These are phyloP conservation scores for Salisapilia sapeloensis DNA, from an alignment of 352 stramenopile species.

Conservation along the genomic window DNA sequence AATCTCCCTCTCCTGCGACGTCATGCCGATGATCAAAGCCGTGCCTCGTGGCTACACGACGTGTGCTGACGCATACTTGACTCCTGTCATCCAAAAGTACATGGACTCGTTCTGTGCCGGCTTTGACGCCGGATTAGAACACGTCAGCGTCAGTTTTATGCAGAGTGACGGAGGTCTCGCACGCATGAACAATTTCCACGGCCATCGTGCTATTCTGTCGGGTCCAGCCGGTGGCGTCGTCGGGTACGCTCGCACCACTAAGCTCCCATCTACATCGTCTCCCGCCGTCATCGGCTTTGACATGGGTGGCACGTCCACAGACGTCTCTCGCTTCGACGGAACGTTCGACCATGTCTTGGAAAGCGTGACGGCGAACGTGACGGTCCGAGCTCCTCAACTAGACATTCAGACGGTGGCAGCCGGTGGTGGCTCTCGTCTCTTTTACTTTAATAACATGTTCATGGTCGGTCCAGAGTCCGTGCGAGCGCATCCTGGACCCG, in stretches of 20 bases:
- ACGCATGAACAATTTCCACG: conserved; percentile 87
- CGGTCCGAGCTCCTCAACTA: conserved; percentile 94
- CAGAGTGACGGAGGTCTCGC: conserved; percentile 97
- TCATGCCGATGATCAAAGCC: conserved; percentile 98
- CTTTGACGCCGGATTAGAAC: conserved; percentile 86
- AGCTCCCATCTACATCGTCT: conserved; percentile 14
- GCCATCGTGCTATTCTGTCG: conserved; percentile 87
- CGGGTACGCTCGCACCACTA: conserved; percentile 93
- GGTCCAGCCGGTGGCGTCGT: conserved; percentile 90
- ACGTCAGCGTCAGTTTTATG: conserved; percentile 96
- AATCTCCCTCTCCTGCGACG: conserved; percentile 76
- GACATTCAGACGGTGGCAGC: conserved; percentile 99
- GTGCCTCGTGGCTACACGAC: conserved; percentile 94
- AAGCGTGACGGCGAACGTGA: conserved; percentile 95
- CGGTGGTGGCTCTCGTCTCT: conserved; percentile 91
- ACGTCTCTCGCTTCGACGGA: conserved; percentile 95
- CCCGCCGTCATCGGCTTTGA: conserved; percentile 94
- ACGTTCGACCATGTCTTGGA: conserved; percentile 97
- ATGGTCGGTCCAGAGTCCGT: conserved; percentile 95
- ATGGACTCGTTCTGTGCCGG: conserved; percentile 90
- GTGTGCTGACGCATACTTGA: conserved; percentile 96
- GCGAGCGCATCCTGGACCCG: conserved; percentile 90
- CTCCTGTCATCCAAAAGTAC: conserved; percentile 96
- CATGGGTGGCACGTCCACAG: conserved; percentile 97
- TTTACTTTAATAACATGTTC: conserved; percentile 95